Evolutionary conservation across 352 stramenopile genomes (phyloP).

Genomic region (Globisporangium nagaii): DNA sequence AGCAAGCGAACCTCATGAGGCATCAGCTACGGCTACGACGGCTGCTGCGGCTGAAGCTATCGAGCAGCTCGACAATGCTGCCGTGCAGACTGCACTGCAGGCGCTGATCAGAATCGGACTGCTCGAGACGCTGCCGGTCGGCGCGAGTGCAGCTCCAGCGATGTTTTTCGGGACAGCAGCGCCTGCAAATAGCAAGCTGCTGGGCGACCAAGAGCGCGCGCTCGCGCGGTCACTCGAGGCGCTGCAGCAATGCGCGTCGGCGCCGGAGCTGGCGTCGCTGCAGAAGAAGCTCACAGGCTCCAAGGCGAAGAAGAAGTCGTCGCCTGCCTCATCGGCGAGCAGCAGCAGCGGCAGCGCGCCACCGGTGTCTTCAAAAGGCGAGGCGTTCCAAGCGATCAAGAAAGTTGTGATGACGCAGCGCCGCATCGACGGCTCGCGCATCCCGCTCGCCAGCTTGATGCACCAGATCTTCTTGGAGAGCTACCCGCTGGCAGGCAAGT

Average conservation of each 20-base stretch:
- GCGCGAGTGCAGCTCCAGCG: neutral
- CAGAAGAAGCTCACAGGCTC: conserved; percentile 56
- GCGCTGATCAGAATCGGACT: conserved; percentile 1
- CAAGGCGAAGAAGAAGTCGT: conserved; percentile 17
- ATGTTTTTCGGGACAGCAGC: neutral
- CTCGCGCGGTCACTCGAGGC: conserved; percentile 32
- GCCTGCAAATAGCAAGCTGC: neutral
- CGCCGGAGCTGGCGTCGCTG: conserved; percentile 35
- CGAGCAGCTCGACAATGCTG: conserved; percentile 5
- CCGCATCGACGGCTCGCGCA: conserved; percentile 64
- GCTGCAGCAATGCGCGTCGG: conserved; percentile 45
- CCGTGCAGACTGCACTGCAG: conserved; percentile 7
- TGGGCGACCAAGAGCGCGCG: conserved; percentile 15
- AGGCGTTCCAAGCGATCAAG: conserved; percentile 35
- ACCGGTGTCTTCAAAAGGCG: conserved; percentile 23
- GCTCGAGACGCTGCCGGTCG: conserved; percentile 5
- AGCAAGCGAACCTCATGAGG: too few species aligned
- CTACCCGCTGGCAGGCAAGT: conserved; percentile 30
- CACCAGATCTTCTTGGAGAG: conserved; percentile 48
- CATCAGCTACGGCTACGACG: too few species aligned
- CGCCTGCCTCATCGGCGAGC: neutral
- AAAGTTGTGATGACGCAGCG: conserved; percentile 52
- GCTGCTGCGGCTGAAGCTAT: neutral
- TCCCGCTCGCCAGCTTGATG: conserved; percentile 54
- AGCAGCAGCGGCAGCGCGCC: neutral